Percentiles rank a stretch among this genome's conserved stretches.
Conservation (phyloP, 441 rosid genomes). For the Gossypium trilobum region DNA sequence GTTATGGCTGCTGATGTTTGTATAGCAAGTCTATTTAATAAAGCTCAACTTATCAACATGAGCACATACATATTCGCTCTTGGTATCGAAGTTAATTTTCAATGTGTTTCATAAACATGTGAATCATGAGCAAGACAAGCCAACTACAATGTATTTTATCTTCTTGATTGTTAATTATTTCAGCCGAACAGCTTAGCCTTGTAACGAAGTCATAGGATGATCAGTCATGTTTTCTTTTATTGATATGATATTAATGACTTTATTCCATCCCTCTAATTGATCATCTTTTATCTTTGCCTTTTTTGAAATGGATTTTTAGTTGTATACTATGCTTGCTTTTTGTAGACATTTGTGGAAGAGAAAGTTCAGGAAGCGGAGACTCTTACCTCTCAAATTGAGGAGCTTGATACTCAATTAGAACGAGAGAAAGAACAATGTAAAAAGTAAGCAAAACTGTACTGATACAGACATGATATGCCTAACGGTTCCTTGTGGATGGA, state of each 20-base stretch:
- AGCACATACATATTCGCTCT: not conserved
- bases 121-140: not conserved
- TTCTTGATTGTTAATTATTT: not conserved
- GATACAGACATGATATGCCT: not conserved
- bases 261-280: not conserved
- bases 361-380: constrained; percentile 60
- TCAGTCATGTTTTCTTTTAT: not conserved
- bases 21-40: not conserved
- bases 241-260: constrained; percentile 4
- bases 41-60: not conserved
- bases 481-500: constrained; percentile 11
- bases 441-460: constrained; percentile 37
- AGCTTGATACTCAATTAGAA: constrained; percentile 60
- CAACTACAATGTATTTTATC: not conserved
- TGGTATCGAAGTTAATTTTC: not conserved
- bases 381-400: constrained; percentile 57
- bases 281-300: not conserved
- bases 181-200: not conserved
- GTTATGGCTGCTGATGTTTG: not conserved
- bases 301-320: not conserved
- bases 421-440: constrained; percentile 64
- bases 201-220: not conserved
- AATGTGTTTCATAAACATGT: not conserved
- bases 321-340: constrained; percentile 15
- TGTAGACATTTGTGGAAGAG: constrained; percentile 44